These are phyloP conservation scores for Boletus rufocinnamomeus DNA, from an alignment of 768 basidiomycete genomes.

Conservation along the genomic window DNA sequence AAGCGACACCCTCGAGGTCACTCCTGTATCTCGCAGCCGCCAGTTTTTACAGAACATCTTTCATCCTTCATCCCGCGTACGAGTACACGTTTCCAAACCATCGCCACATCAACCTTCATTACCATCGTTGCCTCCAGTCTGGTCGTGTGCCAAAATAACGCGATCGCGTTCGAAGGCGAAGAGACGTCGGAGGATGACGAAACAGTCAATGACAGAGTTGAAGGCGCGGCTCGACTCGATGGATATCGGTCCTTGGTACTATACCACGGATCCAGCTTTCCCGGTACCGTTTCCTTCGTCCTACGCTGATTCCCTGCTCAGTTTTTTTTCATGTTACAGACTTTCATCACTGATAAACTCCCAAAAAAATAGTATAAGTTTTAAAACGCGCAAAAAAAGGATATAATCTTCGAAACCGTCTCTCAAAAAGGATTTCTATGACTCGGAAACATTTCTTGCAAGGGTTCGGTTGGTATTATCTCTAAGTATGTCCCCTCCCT, in stretches of 20 bases:
- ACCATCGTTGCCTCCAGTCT: not conserved
- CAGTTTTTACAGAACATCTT: constrained; percentile 5
- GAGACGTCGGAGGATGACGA: constrained; percentile 11
- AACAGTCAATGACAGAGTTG: constrained; percentile 11
- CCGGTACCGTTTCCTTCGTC: constrained; percentile 4
- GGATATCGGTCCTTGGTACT: constrained; percentile 16
- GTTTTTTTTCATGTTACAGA: not conserved
- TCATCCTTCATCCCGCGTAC: constrained; percentile 1
- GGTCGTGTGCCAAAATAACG: constrained; percentile 26
- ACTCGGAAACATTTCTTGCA: not conserved
- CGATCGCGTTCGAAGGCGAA: constrained; percentile 9
- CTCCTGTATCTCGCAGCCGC: not conserved
- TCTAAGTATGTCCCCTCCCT: not conserved
- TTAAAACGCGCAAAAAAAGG: constrained; percentile 7
- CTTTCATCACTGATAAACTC: not conserved
- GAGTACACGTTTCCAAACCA: not conserved
- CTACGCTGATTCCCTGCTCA: not conserved
- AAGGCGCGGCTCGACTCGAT: constrained; percentile 13
- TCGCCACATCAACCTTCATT: not conserved
- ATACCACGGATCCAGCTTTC: not conserved
- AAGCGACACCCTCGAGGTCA: not conserved
- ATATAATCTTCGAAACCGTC: not conserved
- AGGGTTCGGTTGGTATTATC: not conserved
- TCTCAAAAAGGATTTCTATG: not conserved
- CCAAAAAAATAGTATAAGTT: constrained; percentile 1